Evolutionary conservation across 1,139 yeast species (phyloP).

Genomic region (Fermentozyma sake): DNA sequence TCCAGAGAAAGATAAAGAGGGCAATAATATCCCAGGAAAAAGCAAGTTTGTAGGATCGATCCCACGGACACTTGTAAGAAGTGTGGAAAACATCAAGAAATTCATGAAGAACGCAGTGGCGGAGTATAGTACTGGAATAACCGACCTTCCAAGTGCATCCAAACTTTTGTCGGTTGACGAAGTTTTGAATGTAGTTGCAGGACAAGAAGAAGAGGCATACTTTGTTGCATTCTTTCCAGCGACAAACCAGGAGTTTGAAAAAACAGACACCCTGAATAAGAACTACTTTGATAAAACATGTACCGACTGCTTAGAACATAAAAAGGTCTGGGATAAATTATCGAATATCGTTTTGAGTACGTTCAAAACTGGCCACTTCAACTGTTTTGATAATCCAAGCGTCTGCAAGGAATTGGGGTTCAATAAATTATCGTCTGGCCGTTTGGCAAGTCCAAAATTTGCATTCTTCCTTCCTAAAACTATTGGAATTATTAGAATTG

Average conservation of each 20-base stretch:
- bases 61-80: conserved; percentile 44
- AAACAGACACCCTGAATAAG: conserved; percentile 33
- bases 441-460: conserved; percentile 20
- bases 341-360: conserved; percentile 44
- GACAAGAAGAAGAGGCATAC: conserved; percentile 43
- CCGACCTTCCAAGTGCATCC: conserved; percentile 38
- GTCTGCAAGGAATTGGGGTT: conserved; percentile 52
- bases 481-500: conserved; percentile 31
- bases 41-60: conserved; percentile 39
- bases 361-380: conserved; percentile 54
- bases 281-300: conserved; percentile 35
- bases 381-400: conserved; percentile 47
- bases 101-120: conserved; percentile 52
- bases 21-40: conserved; percentile 23
- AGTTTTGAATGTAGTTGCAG: conserved; percentile 42
- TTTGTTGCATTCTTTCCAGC: conserved; percentile 67
- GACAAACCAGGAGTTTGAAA: conserved; percentile 34
- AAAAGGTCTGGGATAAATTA: conserved; percentile 54
- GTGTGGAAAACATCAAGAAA: conserved; percentile 43
- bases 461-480: conserved; percentile 39
- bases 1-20: conserved; percentile 35
- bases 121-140: conserved; percentile 35
- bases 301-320: conserved; percentile 45
- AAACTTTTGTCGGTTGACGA: conserved; percentile 25
- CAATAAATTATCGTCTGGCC: conserved; percentile 7